Evolutionary conservation across 139 green algal genomes (phyloP), one percentile per base, ranked within the genome.

Genomic region (Picochlorum sp.): DNA sequence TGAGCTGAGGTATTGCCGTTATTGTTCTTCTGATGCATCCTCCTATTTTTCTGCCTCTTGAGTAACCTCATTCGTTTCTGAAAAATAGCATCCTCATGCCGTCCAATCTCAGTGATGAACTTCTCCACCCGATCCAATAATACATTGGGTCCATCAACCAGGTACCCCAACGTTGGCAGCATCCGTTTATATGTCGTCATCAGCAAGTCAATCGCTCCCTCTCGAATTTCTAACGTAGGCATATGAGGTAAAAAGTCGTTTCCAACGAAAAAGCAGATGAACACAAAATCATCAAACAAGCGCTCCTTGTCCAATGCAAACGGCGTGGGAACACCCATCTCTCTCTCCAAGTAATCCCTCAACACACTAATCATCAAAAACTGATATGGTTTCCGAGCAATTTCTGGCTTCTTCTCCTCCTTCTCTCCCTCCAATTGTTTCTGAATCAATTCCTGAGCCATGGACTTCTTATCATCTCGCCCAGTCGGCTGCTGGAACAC

Each of bases 201-300:
- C 54, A 99, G 84, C 57, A 98, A 79, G 71, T 97, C 90, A 57
- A 99, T 98, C 47, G 91, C 94, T 21, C 89, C 85, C 81, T 90
- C 85, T 4, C 81, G 75, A 65, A 99, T 99, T 74, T 99, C 94
- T 62, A 99, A 82, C 11, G 94, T 98, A 16, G 94, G 94, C 90
- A 97, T 97, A 81, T 99, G 94, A 8, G 94, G 94, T 75, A 99
- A 69, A 70, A 99, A 99, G 71, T 99, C 94, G 63, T 99, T 99
- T 44, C 94, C 93, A 54, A 94, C 85, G 56, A 98, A 98, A 79
- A 97, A 98, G 78, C 93, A 98, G 78, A 99, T 94, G 80, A 99
- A 97, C 23, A 99, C 89, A 73, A 89, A 94, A 67, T 95, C 87
- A 67, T 95, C 87, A 34, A 85, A 80, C 28, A 87, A 23, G 4